Evolutionary conservation across 805 yeast genomes (phyloP).

Genomic region (Yamadazyma endophytica): DNA sequence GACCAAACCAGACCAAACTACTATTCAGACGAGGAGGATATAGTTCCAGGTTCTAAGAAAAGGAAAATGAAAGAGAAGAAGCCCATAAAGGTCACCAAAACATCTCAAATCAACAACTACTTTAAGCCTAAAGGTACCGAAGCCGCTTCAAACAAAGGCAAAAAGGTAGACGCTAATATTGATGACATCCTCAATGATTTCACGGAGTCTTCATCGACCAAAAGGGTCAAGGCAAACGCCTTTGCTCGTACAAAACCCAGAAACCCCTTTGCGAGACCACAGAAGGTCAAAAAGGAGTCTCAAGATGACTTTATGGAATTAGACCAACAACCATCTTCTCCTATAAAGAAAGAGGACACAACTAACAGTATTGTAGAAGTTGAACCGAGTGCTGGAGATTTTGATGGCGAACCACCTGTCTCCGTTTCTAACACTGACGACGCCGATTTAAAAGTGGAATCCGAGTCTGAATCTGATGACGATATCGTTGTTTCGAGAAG

Average conservation of each 20-base stretch:
- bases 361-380: not conserved
- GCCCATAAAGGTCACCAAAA: slow-evolving; percentile 35
- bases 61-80: slow-evolving; percentile 25
- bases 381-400: not conserved
- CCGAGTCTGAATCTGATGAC: slow-evolving; percentile 35
- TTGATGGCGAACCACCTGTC: no score
- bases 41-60: slow-evolving; percentile 19
- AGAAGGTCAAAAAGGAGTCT: slow-evolving; percentile 13
- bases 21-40: slow-evolving; percentile 54
- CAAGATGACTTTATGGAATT: slow-evolving; percentile 21
- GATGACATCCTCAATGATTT: slow-evolving; percentile 66
- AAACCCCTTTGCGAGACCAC: slow-evolving; percentile 3
- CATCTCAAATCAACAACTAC: slow-evolving; percentile 50
- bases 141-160: slow-evolving; percentile 15
- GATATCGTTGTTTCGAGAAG: slow-evolving; percentile 52
- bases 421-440: slow-evolving; percentile 1
- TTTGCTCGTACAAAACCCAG: not conserved
- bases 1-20: slow-evolving; percentile 44
- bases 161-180: slow-evolving; percentile 47
- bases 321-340: slow-evolving; percentile 33
- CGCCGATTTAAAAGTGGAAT: slow-evolving; percentile 2
- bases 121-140: slow-evolving; percentile 37
- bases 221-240: slow-evolving; percentile 7
- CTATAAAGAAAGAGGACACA: slow-evolving; percentile 19
- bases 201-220: slow-evolving; percentile 5